Evolutionary conservation across 441 rosid genomes (phyloP), one percentile per base, ranked within the genome.

Genomic region (Dalechampia spathulata): DNA sequence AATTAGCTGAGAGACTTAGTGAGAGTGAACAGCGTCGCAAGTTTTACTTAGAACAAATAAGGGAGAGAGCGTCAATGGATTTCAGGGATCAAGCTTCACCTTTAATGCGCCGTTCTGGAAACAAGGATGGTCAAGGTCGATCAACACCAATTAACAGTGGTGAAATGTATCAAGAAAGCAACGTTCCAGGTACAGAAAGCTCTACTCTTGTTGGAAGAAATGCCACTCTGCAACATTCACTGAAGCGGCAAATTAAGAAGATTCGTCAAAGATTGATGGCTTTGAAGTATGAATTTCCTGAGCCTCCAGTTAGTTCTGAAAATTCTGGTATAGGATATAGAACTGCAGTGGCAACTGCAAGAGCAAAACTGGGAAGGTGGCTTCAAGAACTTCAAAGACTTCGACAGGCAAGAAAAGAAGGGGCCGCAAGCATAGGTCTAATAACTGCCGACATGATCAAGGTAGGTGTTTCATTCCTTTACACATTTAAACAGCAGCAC

Each of bases 21-120:
- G 95, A 86, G 67, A 86, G 95, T 68, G 82, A 86, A 66, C 95
- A 83, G 52, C 90, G 95, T 57, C 83, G 86, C 52, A 86, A 83
- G 56, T 78, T 83, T 74, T 79, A 78, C 65, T 77, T 86, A 36
- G 95, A 86, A 65, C 95, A 86, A 67, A 83, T 86, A 60, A 75
- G 90, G 54, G 95, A 83, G 75, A 81, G 86, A 72, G 95, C 95
- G 61, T 81, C 95, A 38, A 81, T 82, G 84, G 90, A 86, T 75
- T 83, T 81, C 66, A 77, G 90, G 79, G 95, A 86, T 73, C 95
- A 79, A 57, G 76, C 88, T 61, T 86, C 90, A 65, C 90, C 88
- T 68, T 79, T 81, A 58, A 51, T 78, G 54, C 87, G 86, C 6
- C 72, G 90, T 27, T 68, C 76, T 41, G 38, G 67, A 41, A 74